Evolutionary conservation across 2,329 filamentous ascomycete genomes (phyloP).

Genomic region (Amylocarpus encephaloides): DNA sequence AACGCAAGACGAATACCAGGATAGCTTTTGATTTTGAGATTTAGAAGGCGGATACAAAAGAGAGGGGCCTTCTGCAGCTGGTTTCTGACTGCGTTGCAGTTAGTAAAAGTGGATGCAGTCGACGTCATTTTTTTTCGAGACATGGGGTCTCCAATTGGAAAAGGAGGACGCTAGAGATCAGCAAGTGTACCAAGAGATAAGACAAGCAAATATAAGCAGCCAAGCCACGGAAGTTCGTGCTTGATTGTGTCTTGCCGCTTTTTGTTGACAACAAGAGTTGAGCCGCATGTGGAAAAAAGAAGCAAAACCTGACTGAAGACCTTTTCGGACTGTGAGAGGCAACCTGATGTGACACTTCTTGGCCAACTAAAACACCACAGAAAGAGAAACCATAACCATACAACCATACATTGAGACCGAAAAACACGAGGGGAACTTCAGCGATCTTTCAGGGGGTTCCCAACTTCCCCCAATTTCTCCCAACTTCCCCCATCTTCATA

Average conservation of each 20-base stretch:
- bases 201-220: neutral
- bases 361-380: neutral
- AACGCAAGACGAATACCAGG: neutral
- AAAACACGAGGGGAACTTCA: neutral
- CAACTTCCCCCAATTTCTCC: neutral
- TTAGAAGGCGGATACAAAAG: neutral
- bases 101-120: constrained; percentile 1
- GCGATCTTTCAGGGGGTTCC: neutral
- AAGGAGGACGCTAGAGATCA: neutral
- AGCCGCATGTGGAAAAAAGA: neutral
- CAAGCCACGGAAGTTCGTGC: neutral
- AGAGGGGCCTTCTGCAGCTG: neutral
- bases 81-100: neutral
- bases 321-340: neutral
- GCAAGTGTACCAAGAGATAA: neutral
- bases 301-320: neutral
- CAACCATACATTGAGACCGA: neutral
- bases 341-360: neutral
- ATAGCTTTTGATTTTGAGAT: neutral
- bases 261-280: neutral
- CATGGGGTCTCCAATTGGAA: neutral
- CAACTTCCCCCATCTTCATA: neutral
- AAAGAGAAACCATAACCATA: neutral
- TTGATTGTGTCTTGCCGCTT: neutral
- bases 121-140: constrained; percentile 2